A percentile compares a stretch with the other conserved stretches of the same genome.
Evolutionary conservation across 163 green algal genomes (phyloP).

Genomic region (Scenedesmus sp.): DNA sequence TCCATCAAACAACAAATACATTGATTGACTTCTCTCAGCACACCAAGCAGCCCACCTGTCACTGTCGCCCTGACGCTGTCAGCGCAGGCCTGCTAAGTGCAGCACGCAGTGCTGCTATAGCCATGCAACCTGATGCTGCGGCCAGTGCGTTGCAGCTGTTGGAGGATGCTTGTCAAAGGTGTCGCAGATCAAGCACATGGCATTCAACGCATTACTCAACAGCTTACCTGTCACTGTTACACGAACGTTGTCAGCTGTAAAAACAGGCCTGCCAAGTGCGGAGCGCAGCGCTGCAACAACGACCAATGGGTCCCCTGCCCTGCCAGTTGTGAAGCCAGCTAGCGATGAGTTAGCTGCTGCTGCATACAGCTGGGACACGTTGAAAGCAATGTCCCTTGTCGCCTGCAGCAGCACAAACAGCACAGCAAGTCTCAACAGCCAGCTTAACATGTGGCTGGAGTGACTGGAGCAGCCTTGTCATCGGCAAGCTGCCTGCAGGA

Average conservation of each 20-base stretch:
- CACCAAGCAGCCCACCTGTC: background rate
- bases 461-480: too few relatives aligned
- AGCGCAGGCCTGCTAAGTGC: background rate
- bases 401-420: background rate
- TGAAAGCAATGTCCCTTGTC: background rate
- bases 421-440: too few relatives aligned
- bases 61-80: background rate
- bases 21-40: too few relatives aligned
- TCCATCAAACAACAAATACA: too few relatives aligned
- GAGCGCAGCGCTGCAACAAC: background rate
- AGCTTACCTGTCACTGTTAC: background rate
- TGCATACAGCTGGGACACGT: background rate
- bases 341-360: background rate
- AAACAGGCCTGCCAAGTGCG: background rate
- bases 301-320: background rate
- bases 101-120: background rate
- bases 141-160: too few relatives aligned
- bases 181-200: background rate
- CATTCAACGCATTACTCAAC: too few relatives aligned
- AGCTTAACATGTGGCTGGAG: too few relatives aligned
- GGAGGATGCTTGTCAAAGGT: background rate
- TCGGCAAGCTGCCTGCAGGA: too few relatives aligned
- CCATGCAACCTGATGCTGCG: too few relatives aligned
- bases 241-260: background rate
- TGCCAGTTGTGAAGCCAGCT: background rate